Percentiles rank a stretch among this genome's conserved stretches.
Conservation (phyloP, 495 filamentous ascomycete genomes). For the Monascus purpureus region DNA sequence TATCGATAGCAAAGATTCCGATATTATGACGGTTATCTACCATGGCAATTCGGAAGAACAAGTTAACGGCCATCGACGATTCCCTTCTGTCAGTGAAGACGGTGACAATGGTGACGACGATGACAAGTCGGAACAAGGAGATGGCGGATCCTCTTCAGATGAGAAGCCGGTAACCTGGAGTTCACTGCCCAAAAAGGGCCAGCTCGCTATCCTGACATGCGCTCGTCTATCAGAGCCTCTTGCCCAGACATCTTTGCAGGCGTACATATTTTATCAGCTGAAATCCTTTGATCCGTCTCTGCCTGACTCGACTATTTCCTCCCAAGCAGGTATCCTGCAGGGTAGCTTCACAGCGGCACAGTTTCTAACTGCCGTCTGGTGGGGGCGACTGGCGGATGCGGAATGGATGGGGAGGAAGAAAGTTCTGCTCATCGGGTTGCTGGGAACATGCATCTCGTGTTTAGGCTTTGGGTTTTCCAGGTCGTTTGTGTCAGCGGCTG, state of each 20-base stretch:
- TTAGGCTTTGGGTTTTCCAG: slow-evolving; percentile 70
- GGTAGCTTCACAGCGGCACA: slow-evolving; percentile 67
- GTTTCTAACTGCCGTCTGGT: slow-evolving; percentile 64
- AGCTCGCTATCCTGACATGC: slow-evolving; percentile 60
- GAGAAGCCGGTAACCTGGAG: slow-evolving; percentile 47
- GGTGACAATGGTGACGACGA: slow-evolving; percentile 8
- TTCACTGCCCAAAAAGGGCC: slow-evolving; percentile 58
- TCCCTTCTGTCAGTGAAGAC: slow-evolving; percentile 8
- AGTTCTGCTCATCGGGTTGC: slow-evolving; percentile 59
- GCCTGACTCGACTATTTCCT: slow-evolving; percentile 53
- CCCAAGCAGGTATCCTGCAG: slow-evolving; percentile 62
- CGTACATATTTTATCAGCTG: slow-evolving; percentile 63
- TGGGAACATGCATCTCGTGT: slow-evolving; percentile 56
- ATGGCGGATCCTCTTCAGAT: not conserved
- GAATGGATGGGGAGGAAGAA: slow-evolving; percentile 58
- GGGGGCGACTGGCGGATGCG: slow-evolving; percentile 63
- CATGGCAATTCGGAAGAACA: slow-evolving; percentile 4
- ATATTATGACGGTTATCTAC: slow-evolving; percentile 8
- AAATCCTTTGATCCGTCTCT: slow-evolving; percentile 51
- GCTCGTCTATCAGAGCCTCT: slow-evolving; percentile 68
- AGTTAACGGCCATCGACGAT: slow-evolving; percentile 8
- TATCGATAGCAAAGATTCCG: slow-evolving; percentile 7
- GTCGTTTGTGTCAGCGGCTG: slow-evolving; percentile 49
- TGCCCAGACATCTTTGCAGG: slow-evolving; percentile 60
- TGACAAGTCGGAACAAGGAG: not conserved